These are phyloP conservation scores for Cryptosporidium parvum DNA, from an alignment of 169 alveolate species.

Conservation along the genomic window DNA sequence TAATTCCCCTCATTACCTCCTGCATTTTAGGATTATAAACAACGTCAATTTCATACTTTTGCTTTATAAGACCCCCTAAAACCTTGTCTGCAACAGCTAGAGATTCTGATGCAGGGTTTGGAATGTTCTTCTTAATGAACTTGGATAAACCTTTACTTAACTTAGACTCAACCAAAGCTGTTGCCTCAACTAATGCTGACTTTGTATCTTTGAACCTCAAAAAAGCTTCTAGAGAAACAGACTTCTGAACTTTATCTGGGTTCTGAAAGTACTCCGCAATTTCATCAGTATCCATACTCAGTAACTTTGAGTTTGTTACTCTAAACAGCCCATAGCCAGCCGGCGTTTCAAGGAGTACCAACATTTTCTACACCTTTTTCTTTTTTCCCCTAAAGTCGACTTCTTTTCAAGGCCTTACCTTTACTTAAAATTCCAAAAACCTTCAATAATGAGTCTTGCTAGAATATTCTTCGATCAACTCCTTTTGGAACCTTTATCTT, in stretches of 20 bases:
- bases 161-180: constrained; percentile 89
- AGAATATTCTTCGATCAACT: not conserved
- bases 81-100: constrained; percentile 87
- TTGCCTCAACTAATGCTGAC: constrained; percentile 89
- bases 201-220: constrained; percentile 91
- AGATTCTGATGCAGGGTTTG: constrained; percentile 76
- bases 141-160: constrained; percentile 93
- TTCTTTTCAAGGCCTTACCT: not conserved
- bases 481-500: not conserved
- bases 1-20: constrained; percentile 89
- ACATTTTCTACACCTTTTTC: constrained; percentile 84
- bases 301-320: constrained; percentile 90
- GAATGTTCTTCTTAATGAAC: constrained; percentile 94
- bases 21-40: constrained; percentile 86
- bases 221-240: constrained; percentile 87
- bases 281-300: constrained; percentile 88
- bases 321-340: constrained; percentile 99
- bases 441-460: not conserved
- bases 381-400: constrained; percentile 7
- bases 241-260: constrained; percentile 89
- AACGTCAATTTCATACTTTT: constrained; percentile 85
- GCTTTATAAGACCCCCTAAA: constrained; percentile 89
- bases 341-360: constrained; percentile 98
- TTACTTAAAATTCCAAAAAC: not conserved
- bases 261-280: constrained; percentile 87